Evolutionary conservation across 305 asterid genomes (phyloP).

Genomic region (Rubia peregrina): DNA sequence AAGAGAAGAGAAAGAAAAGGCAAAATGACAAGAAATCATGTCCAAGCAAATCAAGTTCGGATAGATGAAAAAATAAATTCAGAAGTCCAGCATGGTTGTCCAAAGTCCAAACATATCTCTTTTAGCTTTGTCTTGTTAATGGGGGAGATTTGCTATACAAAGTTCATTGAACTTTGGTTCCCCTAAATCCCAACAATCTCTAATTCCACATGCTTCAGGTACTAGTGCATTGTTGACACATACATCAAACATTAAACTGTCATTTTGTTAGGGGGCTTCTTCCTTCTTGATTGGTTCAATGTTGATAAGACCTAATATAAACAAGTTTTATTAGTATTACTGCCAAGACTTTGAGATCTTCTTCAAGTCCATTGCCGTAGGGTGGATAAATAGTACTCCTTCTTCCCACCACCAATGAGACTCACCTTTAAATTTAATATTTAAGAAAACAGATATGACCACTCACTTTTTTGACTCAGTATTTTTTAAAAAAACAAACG

Average conservation of each 20-base stretch:
- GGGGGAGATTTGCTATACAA: background rate
- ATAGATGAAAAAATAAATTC: too few relatives aligned
- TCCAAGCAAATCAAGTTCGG: background rate
- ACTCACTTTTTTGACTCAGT: too few relatives aligned
- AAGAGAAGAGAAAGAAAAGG: background rate
- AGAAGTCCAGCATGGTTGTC: background rate
- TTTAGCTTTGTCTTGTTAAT: background rate
- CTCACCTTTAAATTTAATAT: too few relatives aligned
- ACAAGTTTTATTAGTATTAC: background rate
- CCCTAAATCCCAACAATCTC: slow-evolving; percentile 15
- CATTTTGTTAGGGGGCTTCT: background rate
- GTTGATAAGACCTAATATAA: slow-evolving; percentile 11
- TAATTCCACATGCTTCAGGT: background rate
- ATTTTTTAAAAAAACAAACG: too few relatives aligned
- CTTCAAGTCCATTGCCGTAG: background rate
- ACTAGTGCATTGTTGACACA: slow-evolving; percentile 4
- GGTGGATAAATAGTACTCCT: background rate
- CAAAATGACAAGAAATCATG: background rate
- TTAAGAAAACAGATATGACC: too few relatives aligned
- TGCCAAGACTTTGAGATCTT: background rate
- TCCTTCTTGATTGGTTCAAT: slow-evolving; percentile 7
- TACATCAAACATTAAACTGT: background rate
- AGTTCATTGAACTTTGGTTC: slow-evolving; percentile 6
- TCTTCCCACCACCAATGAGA: too few relatives aligned
- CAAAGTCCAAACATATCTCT: slow-evolving; percentile 1